Evolutionary conservation across 1,284 basidiomycete species (phyloP).

Genomic region (Papiliotrema fonsecae): DNA sequence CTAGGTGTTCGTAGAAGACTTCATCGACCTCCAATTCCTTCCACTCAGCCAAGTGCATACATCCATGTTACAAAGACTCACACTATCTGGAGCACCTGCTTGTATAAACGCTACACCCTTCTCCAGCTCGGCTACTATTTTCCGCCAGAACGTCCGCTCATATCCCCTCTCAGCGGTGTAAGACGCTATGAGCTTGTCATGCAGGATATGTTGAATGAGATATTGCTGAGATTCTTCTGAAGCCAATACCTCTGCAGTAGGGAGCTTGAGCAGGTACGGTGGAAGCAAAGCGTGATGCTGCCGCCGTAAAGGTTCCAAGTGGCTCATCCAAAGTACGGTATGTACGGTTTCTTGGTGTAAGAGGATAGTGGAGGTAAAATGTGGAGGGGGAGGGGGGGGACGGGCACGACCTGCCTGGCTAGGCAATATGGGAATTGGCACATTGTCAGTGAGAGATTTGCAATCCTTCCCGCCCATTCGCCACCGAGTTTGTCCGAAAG

Average conservation of each 20-base stretch:
- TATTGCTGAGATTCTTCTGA: conserved; percentile 11
- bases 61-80: not conserved
- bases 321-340: not conserved
- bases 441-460: too few species aligned
- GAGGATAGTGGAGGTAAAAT: too few species aligned
- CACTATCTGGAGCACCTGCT: conserved; percentile 13
- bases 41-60: not conserved
- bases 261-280: conserved; percentile 29
- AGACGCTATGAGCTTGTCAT: conserved; percentile 5
- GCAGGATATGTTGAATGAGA: conserved; percentile 17
- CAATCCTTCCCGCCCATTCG: too few species aligned
- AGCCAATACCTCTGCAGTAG: conserved; percentile 14
- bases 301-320: conserved; percentile 13
- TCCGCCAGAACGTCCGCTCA: conserved; percentile 30
- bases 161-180: conserved; percentile 31
- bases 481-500: too few species aligned
- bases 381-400: not conserved
- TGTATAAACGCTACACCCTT: conserved; percentile 11
- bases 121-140: conserved; percentile 24
- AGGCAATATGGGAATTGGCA: too few species aligned
- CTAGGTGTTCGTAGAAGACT: conserved; percentile 35
- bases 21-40: conserved; percentile 36
- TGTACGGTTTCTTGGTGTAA: too few species aligned
- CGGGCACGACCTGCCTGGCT: too few species aligned
- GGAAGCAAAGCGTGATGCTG: conserved; percentile 45